Conservation (phyloP, 441 rosid species). For the Croton laevigatus region DNA sequence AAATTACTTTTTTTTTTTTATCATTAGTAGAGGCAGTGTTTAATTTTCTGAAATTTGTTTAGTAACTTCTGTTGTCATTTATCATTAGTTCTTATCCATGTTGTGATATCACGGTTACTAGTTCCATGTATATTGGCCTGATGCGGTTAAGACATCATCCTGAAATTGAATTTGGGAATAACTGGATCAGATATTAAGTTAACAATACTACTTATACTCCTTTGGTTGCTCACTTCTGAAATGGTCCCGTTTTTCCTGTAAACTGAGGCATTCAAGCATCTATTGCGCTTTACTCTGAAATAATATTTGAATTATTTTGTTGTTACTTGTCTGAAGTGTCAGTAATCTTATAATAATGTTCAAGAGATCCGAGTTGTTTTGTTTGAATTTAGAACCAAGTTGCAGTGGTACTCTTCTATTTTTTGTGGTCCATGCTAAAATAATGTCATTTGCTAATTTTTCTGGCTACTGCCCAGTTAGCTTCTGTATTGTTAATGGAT, state of each 20-base stretch:
- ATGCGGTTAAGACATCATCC: neutral
- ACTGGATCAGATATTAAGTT: neutral
- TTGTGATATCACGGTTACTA: neutral
- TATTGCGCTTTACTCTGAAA: neutral
- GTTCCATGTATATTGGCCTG: neutral
- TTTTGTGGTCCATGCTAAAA: neutral
- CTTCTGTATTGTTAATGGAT: neutral
- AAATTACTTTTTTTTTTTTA: neutral
- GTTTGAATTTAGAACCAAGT: slow-evolving; percentile 3
- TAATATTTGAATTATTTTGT: neutral
- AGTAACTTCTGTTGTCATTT: neutral
- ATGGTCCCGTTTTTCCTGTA: neutral
- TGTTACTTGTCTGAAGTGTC: neutral
- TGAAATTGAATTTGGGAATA: neutral
- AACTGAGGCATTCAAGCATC: neutral
- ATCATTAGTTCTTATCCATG: neutral
- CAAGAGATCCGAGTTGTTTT: neutral
- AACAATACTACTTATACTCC: neutral
- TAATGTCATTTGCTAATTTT: neutral
- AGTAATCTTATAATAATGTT: neutral
- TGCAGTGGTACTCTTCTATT: neutral
- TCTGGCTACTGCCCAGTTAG: neutral
- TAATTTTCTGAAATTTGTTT: neutral
- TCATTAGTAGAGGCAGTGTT: neutral
- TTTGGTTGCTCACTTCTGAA: neutral